Evolutionary conservation across 345 rosid genomes (phyloP).

Genomic region (Draba incana): DNA sequence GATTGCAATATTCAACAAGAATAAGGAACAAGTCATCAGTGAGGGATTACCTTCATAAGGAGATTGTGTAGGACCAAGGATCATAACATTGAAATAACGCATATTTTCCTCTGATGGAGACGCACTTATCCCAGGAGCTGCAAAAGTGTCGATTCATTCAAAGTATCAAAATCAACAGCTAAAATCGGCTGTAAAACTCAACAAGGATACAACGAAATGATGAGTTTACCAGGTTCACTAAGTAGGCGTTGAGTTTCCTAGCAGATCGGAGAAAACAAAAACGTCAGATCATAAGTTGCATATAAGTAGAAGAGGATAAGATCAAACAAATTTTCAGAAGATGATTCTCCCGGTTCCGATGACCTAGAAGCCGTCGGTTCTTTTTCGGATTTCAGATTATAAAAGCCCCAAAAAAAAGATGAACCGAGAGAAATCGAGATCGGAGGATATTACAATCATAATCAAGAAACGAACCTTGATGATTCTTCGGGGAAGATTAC

Average conservation of each 20-base stretch:
- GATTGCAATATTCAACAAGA: neutral
- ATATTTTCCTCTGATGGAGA: conserved; percentile 97
- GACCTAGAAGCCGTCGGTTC: neutral
- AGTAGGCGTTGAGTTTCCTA: conserved; percentile 99
- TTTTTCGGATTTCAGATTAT: conserved; percentile 7
- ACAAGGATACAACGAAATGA: neutral
- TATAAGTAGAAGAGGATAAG: conserved; percentile 7
- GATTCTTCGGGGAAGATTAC: conserved; percentile 97
- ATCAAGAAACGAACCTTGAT: conserved; percentile 72
- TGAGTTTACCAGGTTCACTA: conserved; percentile 87
- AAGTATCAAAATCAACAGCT: conserved; percentile 10
- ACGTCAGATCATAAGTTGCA: conserved; percentile 31
- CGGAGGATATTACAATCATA: conserved; percentile 12
- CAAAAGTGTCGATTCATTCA: conserved; percentile 4
- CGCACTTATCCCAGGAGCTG: conserved; percentile 98
- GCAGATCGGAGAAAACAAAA: conserved; percentile 28
- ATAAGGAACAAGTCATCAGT: neutral
- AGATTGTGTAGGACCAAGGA: conserved; percentile 96
- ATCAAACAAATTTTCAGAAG: neutral
- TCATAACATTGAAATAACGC: conserved; percentile 97
- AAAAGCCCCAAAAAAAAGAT: conserved; percentile 11
- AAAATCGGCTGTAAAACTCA: neutral
- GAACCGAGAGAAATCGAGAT: conserved; percentile 17
- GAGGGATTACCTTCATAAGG: conserved; percentile 80
- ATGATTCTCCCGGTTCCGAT: neutral